Percentiles rank a stretch among this genome's conserved stretches.
Conservation (phyloP, 2,329 filamentous ascomycete genomes). For the Calonectria hawksworthii region DNA sequence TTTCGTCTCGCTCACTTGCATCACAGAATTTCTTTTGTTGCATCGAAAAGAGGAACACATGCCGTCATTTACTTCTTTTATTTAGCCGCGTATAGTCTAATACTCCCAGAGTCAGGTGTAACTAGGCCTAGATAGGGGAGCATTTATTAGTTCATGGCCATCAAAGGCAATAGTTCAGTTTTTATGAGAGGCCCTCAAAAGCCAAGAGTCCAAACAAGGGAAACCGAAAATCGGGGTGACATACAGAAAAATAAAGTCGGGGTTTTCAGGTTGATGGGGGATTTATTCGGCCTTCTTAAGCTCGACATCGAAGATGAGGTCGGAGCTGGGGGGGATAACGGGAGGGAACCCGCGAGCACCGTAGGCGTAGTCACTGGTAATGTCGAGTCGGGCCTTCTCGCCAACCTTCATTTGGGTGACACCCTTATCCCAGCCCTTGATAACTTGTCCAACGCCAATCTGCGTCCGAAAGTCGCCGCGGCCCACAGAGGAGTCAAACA, state of each 20-base stretch:
- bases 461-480: constrained; percentile 79
- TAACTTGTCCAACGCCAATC: constrained; percentile 89
- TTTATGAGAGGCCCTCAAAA: not conserved
- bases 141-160: not conserved
- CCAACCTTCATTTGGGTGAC: constrained; percentile 89
- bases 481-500: constrained; percentile 90
- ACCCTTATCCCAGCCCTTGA: constrained; percentile 90
- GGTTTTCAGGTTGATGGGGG: not conserved
- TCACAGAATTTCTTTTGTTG: not conserved
- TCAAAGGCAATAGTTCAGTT: not conserved
- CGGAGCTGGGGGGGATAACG: constrained; percentile 81
- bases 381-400: constrained; percentile 89
- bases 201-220: not conserved
- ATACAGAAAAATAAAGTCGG: constrained; percentile 24
- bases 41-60: not conserved
- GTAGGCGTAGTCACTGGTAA: constrained; percentile 78
- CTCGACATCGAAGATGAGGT: constrained; percentile 83
- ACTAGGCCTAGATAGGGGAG: not conserved
- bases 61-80: not conserved
- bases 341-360: constrained; percentile 59
- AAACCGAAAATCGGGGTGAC: constrained; percentile 14
- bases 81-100: not conserved
- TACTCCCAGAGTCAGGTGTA: not conserved
- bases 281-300: constrained; percentile 73
- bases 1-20: too few relatives aligned